These are phyloP conservation scores for Globisporangium uncinulatum DNA, from an alignment of 352 stramenopile species.

Conservation along the genomic window DNA sequence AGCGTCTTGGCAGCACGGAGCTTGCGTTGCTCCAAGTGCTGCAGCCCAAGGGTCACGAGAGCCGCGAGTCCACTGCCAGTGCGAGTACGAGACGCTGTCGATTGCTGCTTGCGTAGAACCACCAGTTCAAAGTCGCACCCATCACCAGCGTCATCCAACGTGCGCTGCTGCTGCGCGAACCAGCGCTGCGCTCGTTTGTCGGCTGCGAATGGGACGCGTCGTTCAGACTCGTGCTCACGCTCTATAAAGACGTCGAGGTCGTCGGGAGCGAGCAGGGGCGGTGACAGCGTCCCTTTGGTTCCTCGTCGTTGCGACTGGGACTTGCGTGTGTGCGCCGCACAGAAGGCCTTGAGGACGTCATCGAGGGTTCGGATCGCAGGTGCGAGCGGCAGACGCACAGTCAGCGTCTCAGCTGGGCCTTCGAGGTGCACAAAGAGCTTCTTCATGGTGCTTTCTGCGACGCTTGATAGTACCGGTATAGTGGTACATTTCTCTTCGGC, in stretches of 20 bases:
- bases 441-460: constrained; percentile 7
- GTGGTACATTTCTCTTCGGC: background rate
- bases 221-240: constrained; percentile 18
- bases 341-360: constrained; percentile 33
- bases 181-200: constrained; percentile 6
- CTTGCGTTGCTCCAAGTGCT: constrained; percentile 39
- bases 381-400: constrained; percentile 44
- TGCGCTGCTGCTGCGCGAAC: background rate
- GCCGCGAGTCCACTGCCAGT: background rate
- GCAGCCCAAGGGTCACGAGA: constrained; percentile 30
- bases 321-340: constrained; percentile 33
- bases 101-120: constrained; percentile 14
- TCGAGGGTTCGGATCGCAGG: constrained; percentile 24
- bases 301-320: constrained; percentile 12
- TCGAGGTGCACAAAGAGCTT: constrained; percentile 73
- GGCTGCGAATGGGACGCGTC: background rate
- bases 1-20: constrained; percentile 41
- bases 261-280: constrained; percentile 12
- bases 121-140: constrained; percentile 37
- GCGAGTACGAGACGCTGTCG: background rate
- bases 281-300: background rate
- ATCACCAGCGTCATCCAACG: background rate
- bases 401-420: constrained; percentile 20
- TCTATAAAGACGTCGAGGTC: constrained; percentile 41
- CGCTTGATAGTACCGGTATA: background rate